Evolutionary conservation across 176 grass and related monocot genomes (phyloP), one percentile per base, ranked within the genome.

Genomic region (Ensete ventricosum): DNA sequence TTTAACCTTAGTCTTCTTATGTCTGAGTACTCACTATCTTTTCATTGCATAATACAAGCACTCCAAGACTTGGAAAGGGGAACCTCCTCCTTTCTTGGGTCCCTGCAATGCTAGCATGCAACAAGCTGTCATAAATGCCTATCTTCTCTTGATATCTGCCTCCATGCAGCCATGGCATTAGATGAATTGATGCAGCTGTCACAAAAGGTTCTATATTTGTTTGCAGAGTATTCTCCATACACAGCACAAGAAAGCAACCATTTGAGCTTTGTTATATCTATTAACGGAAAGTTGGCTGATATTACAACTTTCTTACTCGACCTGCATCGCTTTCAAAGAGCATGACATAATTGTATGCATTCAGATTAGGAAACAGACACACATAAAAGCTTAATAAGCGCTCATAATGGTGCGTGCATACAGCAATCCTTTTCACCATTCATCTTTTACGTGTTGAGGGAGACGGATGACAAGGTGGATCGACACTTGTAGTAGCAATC

Each of bases 311-410:
- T 8, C n/a, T 43, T 20, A 51, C 19, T 50, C 67, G 2, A 51
- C 67, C 34, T 50, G 43, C 43, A 70, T 70, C 67, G 51, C 67
- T 70, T 70, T 70, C 67, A 50, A 20, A 13, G 11, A 20, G n/a
- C 67, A 70, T n/a, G 24, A 12, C 21, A 49, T 52, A 51, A 70
- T 70, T 52, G 67, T 50, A 70, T 70, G 14, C 67, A 50, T 21
- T 70, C 67, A 11, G 67, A 70, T 11, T 10, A 51, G 48, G 48
- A 70, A 26, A 13, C 13, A 70, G 14, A 70, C 10, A 9, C n/a
- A 69, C 6, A 69, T 20, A 50, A n/a, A 70, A 70, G 29, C 16
- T 52, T 50, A 20, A 70, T 50, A n/a, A 10, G 2, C n/a, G 21
- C 63, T 65, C 2, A 10, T 17, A 20, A 19, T 9, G 58, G 16